Evolutionary conservation across 805 yeast genomes (phyloP), one percentile per base, ranked within the genome.

Genomic region (Hanseniaspora taiwanica): DNA sequence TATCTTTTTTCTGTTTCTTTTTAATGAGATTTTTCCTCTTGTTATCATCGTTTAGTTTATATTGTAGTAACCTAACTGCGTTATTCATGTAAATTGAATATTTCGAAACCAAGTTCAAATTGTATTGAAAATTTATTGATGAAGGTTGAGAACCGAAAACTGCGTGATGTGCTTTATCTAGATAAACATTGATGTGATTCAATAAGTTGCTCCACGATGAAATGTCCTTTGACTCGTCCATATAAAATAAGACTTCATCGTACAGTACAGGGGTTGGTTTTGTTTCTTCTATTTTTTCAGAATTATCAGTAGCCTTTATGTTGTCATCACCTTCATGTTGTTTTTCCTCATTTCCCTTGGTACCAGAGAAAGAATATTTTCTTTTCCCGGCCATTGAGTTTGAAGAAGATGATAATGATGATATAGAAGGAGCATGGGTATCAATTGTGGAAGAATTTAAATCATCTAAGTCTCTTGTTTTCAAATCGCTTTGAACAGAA

Each of bases 71-170:
- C 44, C 82, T 63, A 3, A 76, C 64, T 2, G 77, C 68, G 9
- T 72, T 56, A 49, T 76, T 74, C n/a, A 74, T 63, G 14, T 69
- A 57, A 2, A 73, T 64, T 5, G 75, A 61, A n/a, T 72, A 44
- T 45, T 71, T 69, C 8, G 81, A 71, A 12, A 77, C 64, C 33
- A 64, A 63, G 42, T 72, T 69, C 43, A 76, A 68, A 49, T 72
- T 74, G 6, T 69, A 65, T 21, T 68, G 59, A 53, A 76, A 82
- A 32, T 71, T 59, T 27, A 65, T 31, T 69, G 74, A 21, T 60
- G 61, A 21, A 81, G 58, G 36, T 18, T 23, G 9, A 9, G 27
- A 24, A 14, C 39, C 41, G 12, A 38, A 21, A 3, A 42, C 36
- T 13, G 41, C 39, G 13, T 31, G 19, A 20, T 38, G 29, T 14